These are phyloP conservation scores for Amauroascus verrucosus DNA, from an alignment of 2,329 filamentous ascomycete genomes.

Conservation along the genomic window DNA sequence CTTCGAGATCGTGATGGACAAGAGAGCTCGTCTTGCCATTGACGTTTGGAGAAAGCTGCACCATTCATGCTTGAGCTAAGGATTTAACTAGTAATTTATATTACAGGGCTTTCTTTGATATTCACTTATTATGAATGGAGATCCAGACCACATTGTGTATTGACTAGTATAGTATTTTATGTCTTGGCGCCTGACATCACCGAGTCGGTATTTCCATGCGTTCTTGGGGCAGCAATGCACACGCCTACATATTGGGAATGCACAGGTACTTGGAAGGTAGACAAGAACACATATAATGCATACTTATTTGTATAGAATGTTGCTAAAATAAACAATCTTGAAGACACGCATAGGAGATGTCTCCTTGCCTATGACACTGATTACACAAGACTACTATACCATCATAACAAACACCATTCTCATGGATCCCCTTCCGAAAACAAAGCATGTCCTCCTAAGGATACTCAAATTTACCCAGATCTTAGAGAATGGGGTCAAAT, in stretches of 20 bases:
- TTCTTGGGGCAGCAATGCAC: no score
- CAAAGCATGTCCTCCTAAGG: not conserved
- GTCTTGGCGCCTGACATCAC: slow-evolving; percentile 9
- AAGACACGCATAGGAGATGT: not conserved
- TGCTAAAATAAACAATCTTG: not conserved
- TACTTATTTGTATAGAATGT: not conserved
- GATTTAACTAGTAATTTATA: not conserved
- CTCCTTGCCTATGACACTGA: not conserved
- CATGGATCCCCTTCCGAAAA: not conserved
- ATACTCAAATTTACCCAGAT: not conserved
- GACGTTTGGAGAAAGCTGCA: slow-evolving; percentile 5
- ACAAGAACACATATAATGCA: no score
- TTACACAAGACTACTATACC: not conserved
- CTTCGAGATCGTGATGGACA: not conserved
- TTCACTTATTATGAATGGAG: not conserved
- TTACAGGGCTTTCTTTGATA: not conserved
- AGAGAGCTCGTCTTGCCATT: not conserved
- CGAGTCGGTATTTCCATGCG: no score
- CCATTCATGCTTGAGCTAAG: not conserved
- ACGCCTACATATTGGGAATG: not conserved
- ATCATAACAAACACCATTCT: not conserved
- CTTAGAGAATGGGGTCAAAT: not conserved
- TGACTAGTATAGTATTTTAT: not conserved
- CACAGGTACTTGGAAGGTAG: no score
- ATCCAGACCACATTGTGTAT: not conserved